Evolutionary conservation across 371 early-diverging fungal species (phyloP), one percentile per base, ranked within the genome.

Genomic region (Mortierella sp.): DNA sequence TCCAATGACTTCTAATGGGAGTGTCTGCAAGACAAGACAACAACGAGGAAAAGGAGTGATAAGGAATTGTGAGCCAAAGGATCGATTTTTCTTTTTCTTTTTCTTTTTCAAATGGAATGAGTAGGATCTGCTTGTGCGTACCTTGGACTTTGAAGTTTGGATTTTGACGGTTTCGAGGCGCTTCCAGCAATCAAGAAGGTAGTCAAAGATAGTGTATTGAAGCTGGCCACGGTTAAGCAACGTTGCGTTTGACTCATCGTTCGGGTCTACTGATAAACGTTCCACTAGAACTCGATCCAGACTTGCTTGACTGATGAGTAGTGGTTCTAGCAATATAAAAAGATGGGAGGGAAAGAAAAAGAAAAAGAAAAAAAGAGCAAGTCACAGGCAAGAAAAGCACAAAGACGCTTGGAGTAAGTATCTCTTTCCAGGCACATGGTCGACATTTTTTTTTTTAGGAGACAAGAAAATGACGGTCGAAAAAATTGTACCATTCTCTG

Each of bases 201-300:
- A 98, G 68, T 94, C 92, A 68, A 95, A 94, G 43, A 91, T 76
- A 14, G 89, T 71, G 15, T 73, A 63, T 3, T 65, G 53, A 15
- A 88, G 62, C 19, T 85, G 82, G 9, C 73, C 80, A 26, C 60
- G 84, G 62, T 0, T 85, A 73, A 56, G 83, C 66, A 46, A 70
- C 74, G 6, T 52, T 53, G 62, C 81, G 62, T 37, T 84, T 68
- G 80, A 64, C 9, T 67, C 62, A 51, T 87, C 87, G 19, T 84
- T 84, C 0, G 90, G 88, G 58, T 89, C 89, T 12, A 90, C 62
- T 7, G 91, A 91, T 44, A 96, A 86, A 14, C 97, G 90, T 2
- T 93, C 91, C 43, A 95, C 86, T 44, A 96, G 79, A 11, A 91
- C 88, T 23, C 92, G 89, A 81, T 96, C 97, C 46, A 94, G 61